Evolutionary conservation across 1,139 yeast species (phyloP), one percentile per base, ranked within the genome.

Genomic region (Pichia sp.): DNA sequence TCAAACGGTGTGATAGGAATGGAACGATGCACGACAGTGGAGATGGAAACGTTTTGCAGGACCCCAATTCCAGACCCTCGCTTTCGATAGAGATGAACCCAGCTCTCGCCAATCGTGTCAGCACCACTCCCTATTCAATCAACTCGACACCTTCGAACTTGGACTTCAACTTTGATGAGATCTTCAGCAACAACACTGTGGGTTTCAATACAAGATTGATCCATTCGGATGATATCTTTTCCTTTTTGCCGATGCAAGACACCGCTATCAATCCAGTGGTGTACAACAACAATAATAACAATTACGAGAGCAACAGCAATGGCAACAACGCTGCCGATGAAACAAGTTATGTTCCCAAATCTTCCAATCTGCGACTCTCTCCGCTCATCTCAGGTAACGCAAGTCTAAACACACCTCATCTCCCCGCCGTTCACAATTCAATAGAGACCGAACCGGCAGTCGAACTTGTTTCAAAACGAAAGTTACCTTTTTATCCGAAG

Each of bases 131-230:
- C 12, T 16, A 25, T 18, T 43, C 46, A 7, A 13, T 43, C 21
- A 30, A 46, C n/a, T 7, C 46, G 25, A 16, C 44, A 21, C 39
- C 31, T 4, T n/a, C 49, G 6, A 49, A 48, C 22, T 39, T 55
- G 2, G 66, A 62, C 34, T 50, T 62, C 25, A 55, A 60, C 34
- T 57, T 63, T 49, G 65, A 64, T 26, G 66, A 62, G 2, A 62
- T 66, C 4, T 63, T 66, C 47, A 62, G 53, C 48, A 59, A 54
- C 46, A 60, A 57, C 2, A 55, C 60, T 9, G 53, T 68, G 37
- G 71, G 71, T 9, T 67, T 68, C 52, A 67, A 62, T 44, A 68
- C 71, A 1, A 60, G 66, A 40, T 54, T 68, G 41, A 66, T 68
- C 44, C 71, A 68, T 40, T 62, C 69, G 0, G 70, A 65, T 47